Evolutionary conservation across 164 flowering plant species (phyloP), one percentile per base, ranked within the genome.

Genomic region (Tetrastigma voinierianum): DNA sequence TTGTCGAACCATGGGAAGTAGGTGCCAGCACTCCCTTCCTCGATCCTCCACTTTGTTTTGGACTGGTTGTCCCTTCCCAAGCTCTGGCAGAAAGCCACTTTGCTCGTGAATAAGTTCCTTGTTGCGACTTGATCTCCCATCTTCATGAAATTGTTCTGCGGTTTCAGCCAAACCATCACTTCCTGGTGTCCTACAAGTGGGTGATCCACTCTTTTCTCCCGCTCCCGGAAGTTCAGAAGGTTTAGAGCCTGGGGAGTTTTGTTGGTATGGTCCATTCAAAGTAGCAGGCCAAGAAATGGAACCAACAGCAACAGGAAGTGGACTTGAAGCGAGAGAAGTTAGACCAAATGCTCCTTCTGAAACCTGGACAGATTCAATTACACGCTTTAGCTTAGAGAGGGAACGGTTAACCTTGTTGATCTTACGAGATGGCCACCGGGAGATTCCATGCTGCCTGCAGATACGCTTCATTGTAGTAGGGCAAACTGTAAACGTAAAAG

Each of bases 381-480:
- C 99, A 19, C 76, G 85, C 82, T 92, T 86, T 53, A 95, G 82
- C 82, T 90, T 95, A n/a, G 91, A 62, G 40, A 95, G 87, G 67
- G 99, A 95, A 20, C 89, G 90, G 59, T 90, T 95, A 32, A 95
- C 97, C 76, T 90, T 92, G 72, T 90, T 95, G 70, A 95, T 92
- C 80, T 92, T 95, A 72, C 96, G 97, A 72, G 97, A 95, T 52
- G 97, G 97, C 99, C 99, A 92, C 11, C 97, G 74, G 20, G 97
- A 87, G 63, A 95, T 95, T 44, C 99, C 97, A 77, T 95, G 97
- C 72, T 90, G 94, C 80, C 99, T 73, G 67, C 99, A 95, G 61
- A 95, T 95, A 46, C 99, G 96, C 81, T 95, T 95, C 97, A 95
- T 90, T 67, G 99, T 95, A 17, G 99, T 92, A 2, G 97, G 97